Evolutionary conservation across 495 filamentous ascomycete genomes (phyloP).

Genomic region (Penicillium crystallinum): DNA sequence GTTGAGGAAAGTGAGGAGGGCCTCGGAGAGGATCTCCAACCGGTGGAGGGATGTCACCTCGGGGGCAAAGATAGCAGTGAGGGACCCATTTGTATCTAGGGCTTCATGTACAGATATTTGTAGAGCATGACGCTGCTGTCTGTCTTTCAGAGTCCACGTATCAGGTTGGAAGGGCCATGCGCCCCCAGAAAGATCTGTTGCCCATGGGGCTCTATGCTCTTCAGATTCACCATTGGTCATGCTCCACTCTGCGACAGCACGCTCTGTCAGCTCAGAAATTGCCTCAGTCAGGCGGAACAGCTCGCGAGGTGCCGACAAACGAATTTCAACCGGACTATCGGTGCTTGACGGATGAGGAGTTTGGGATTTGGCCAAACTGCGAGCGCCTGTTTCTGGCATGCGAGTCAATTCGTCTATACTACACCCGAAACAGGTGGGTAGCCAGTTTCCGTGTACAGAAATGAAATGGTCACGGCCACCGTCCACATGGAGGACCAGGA

Average conservation of each 20-base stretch:
- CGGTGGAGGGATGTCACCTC: slow-evolving; percentile 57
- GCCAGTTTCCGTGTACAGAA: slow-evolving; percentile 70
- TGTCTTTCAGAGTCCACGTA: slow-evolving; percentile 43
- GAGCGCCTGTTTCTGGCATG: slow-evolving; percentile 71
- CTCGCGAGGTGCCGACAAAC: slow-evolving; percentile 72
- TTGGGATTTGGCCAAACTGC: slow-evolving; percentile 38
- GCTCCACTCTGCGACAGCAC: slow-evolving; percentile 73
- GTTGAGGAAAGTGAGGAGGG: slow-evolving; percentile 63
- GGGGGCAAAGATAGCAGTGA: slow-evolving; percentile 53
- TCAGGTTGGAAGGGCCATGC: slow-evolving; percentile 72
- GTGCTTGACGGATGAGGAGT: slow-evolving; percentile 15
- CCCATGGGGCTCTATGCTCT: slow-evolving; percentile 49
- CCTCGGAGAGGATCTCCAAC: slow-evolving; percentile 63
- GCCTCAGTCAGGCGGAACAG: slow-evolving; percentile 83
- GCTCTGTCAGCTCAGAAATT: slow-evolving; percentile 68
- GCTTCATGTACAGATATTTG: slow-evolving; percentile 53
- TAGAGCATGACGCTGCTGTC: slow-evolving; percentile 27
- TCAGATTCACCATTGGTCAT: slow-evolving; percentile 59
- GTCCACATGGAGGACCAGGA: slow-evolving; percentile 81
- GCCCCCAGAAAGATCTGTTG: slow-evolving; percentile 45
- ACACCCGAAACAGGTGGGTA: slow-evolving; percentile 75
- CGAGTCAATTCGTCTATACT: slow-evolving; percentile 77
- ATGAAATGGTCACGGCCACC: slow-evolving; percentile 90
- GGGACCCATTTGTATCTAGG: slow-evolving; percentile 59
- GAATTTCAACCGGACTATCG: slow-evolving; percentile 45